Percentiles rank a stretch among this genome's conserved stretches.
phyloP scores from a whole-genome alignment of 495 filamentous ascomycete species.

The Endocarpon pusillum region DNA sequence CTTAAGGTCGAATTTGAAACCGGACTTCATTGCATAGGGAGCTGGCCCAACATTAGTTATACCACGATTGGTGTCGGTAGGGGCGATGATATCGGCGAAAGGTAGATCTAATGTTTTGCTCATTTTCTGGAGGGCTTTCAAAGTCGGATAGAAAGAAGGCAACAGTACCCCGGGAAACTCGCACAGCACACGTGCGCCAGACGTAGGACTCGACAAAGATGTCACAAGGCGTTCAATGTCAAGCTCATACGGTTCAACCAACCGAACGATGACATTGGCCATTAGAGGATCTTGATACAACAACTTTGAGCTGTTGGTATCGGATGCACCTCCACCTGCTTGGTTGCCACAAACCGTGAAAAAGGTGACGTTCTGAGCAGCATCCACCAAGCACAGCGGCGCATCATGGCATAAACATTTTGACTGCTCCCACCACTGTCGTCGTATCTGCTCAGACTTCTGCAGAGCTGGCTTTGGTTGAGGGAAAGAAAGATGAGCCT shows the following conservation, averaged over 20 bases:
- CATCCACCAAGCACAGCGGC: conserved; percentile 39
- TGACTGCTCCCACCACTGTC: conserved; percentile 43
- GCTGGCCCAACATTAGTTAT: conserved; percentile 28
- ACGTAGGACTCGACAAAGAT: conserved; percentile 1
- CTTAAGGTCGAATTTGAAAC: conserved; percentile 36
- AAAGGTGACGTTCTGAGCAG: conserved; percentile 32
- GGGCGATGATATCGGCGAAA: conserved; percentile 40
- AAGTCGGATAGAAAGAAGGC: conserved; percentile 45
- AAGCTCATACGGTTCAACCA: conserved; percentile 11
- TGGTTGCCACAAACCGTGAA: conserved; percentile 28
- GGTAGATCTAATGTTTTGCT: conserved; percentile 32
- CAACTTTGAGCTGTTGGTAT: conserved; percentile 5
- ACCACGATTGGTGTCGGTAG: conserved; percentile 7
- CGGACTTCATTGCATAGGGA: conserved; percentile 28
- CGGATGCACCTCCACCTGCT: conserved; percentile 2
- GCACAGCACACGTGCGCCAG: conserved; percentile 23
- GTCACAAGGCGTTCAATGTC: conserved; percentile 16
- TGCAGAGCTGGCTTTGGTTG: conserved; percentile 27
- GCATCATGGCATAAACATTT: conserved; percentile 39
- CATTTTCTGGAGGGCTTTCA: conserved; percentile 48
- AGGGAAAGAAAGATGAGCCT: conserved; percentile 35
- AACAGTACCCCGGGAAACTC: conserved; percentile 59
- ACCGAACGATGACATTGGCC: conserved; percentile 7
- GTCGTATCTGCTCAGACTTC: conserved; percentile 16
- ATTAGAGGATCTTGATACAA: conserved; percentile 7